Conservation (phyloP, 192 early-diverging fungal genomes). For the Umbelopsis sp. region DNA sequence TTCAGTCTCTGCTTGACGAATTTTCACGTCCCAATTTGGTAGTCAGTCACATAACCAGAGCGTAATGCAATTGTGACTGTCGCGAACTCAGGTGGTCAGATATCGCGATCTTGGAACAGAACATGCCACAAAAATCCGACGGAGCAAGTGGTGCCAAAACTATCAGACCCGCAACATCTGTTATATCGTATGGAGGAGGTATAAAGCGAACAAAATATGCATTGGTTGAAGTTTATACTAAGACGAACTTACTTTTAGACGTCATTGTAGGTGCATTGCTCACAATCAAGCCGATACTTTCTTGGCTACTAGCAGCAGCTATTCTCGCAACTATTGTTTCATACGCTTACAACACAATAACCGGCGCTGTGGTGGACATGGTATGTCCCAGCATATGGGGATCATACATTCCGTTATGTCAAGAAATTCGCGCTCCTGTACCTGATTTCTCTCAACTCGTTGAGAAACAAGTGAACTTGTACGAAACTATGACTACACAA, state of each 20-base stretch:
- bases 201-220: neutral
- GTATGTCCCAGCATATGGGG: slow-evolving; percentile 18
- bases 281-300: slow-evolving; percentile 13
- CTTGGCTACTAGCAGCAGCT: neutral
- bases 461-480: slow-evolving; percentile 48
- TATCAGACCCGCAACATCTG: neutral
- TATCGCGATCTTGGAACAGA: neutral
- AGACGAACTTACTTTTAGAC: neutral
- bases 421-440: slow-evolving; percentile 26
- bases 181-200: slow-evolving; percentile 3
- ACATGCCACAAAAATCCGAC: slow-evolving; percentile 8
- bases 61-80: too few species aligned
- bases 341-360: slow-evolving; percentile 14
- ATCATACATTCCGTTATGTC: slow-evolving; percentile 17
- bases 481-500: slow-evolving; percentile 43
- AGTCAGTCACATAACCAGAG: too few species aligned
- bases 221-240: neutral
- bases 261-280: slow-evolving; percentile 10
- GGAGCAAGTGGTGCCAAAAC: neutral
- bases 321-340: slow-evolving; percentile 6
- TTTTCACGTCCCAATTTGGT: too few species aligned
- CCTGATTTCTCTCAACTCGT: slow-evolving; percentile 55
- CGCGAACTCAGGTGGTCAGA: too few species aligned
- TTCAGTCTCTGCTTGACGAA: neutral
- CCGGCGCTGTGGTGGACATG: neutral